These are phyloP conservation scores for Leucogyrophana mollusca DNA, from an alignment of 768 basidiomycete species.

Conservation along the genomic window DNA sequence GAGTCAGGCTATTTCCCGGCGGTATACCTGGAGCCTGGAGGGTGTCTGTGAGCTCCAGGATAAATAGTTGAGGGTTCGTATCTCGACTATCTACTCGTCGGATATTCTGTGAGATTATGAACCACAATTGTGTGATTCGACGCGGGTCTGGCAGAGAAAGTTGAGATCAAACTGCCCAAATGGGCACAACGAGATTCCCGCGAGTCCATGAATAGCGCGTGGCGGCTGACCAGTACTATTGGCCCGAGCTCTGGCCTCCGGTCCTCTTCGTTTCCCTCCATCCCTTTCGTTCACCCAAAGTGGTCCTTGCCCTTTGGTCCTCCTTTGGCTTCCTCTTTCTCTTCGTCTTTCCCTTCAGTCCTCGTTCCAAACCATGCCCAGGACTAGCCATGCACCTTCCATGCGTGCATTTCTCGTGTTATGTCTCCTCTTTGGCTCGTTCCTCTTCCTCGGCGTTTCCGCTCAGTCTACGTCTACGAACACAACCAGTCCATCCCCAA, in stretches of 20 bases:
- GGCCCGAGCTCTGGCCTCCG: neutral
- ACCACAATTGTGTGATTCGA: too few species aligned
- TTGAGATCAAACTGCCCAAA: too few species aligned
- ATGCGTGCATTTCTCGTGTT: constrained; percentile 5
- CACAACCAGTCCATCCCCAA: constrained; percentile 21
- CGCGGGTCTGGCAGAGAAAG: too few species aligned
- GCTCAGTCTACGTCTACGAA: constrained; percentile 35
- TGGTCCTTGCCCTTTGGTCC: constrained; percentile 5
- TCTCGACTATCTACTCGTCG: too few species aligned
- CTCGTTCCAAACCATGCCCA: too few species aligned
- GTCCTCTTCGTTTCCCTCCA: constrained; percentile 11
- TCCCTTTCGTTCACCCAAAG: constrained; percentile 1
- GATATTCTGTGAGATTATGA: too few species aligned
- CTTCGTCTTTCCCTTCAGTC: neutral
- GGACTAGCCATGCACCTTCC: constrained; percentile 10
- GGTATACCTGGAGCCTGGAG: too few species aligned
- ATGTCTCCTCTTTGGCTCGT: constrained; percentile 26
- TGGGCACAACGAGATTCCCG: neutral
- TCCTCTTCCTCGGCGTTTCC: constrained; percentile 29
- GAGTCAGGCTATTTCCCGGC: too few species aligned
- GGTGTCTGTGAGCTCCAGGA: too few species aligned
- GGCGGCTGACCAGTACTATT: constrained; percentile 29
- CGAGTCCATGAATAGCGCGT: constrained; percentile 13
- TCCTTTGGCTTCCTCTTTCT: neutral
- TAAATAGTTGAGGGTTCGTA: too few species aligned